Evolutionary conservation across 2,329 filamentous ascomycete genomes (phyloP), one percentile per base, ranked within the genome.

Genomic region (Apiospora pterosperma): DNA sequence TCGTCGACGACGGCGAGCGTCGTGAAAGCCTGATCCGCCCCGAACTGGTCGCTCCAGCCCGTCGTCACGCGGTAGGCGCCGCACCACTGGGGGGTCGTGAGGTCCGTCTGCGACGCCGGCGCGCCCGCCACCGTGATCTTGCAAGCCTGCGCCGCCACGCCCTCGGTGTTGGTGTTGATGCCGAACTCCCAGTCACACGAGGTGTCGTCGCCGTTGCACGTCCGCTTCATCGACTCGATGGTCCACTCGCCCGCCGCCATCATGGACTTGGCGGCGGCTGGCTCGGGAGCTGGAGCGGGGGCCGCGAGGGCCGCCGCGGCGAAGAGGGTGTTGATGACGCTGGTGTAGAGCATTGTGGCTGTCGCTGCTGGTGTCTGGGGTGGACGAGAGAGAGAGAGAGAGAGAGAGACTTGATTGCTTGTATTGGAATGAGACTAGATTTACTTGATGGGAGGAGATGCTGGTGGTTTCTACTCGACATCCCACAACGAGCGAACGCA

Each of bases 21-120:
- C 41, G 84, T 86, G 77, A 87, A 87, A 66, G 82, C 85, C 31
- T 83, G 74, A 67, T 74, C 82, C 7, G 74, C 65, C 63, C 84
- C 85, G 68, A 87, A 87, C 74, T 85, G 81, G 70, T 79, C 84
- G 71, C 81, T 84, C 85, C 85, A 88, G 72, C 81, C 81, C 12
- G 81, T 84, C 59, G 82, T 85, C 68, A 87, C 70, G 66, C 77
- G 82, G 78, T 78, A 87, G 68, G 70, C 73, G 48, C 84, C 85
- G 75, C 83, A 86, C 48, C 19, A 36, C 62, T 68, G 66, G 55
- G 67, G 77, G 68, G 72, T 76, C 75, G 64, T 78, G 68, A 74
- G 68, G 41, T 78, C 76, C 25, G 77, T 78, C 64, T 77, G 76
- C 70, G 74, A 73, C 68, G 75, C 73, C 63, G 75, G 63, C 44